phyloP scores from a whole-genome alignment of 2,329 filamentous ascomycete genomes.

The Talaromyces sp. region DNA sequence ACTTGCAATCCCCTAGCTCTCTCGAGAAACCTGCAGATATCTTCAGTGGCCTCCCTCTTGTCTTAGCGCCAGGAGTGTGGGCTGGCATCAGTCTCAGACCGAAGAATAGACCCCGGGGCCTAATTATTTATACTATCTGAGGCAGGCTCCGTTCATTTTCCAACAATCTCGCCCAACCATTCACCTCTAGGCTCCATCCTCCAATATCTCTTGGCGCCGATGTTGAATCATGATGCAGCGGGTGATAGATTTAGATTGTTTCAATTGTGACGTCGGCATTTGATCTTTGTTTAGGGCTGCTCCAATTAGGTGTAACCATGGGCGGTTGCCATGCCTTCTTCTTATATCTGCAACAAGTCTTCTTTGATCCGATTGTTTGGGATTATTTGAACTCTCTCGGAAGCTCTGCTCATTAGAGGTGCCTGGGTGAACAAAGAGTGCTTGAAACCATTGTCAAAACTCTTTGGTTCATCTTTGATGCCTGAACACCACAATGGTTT shows the following conservation, averaged over 20 bases:
- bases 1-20: slow-evolving; percentile 1
- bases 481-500: slow-evolving; percentile 12
- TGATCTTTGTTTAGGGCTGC: slow-evolving; percentile 12
- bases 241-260: slow-evolving; percentile 15
- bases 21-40: neutral
- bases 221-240: slow-evolving; percentile 5
- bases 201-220: slow-evolving; percentile 5
- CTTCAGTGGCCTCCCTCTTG: neutral
- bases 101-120: slow-evolving; percentile 15
- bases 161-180: slow-evolving; percentile 20
- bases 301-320: slow-evolving; percentile 14
- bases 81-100: slow-evolving; percentile 11
- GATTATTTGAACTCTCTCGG: neutral
- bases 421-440: slow-evolving; percentile 3
- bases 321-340: slow-evolving; percentile 1
- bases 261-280: slow-evolving; percentile 8
- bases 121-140: slow-evolving; percentile 4
- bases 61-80: slow-evolving; percentile 26
- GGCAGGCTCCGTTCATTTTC: slow-evolving; percentile 3
- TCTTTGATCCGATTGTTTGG: slow-evolving; percentile 1
- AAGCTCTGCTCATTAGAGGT: slow-evolving; percentile 1
- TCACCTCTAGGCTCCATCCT: slow-evolving; percentile 1
- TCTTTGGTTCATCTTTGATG: slow-evolving; percentile 9
- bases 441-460: slow-evolving; percentile 9
- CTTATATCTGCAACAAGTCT: slow-evolving; percentile 20